phyloP scores from a whole-genome alignment of 2,329 filamentous ascomycete genomes.

The Stachybotrys echinatus region DNA sequence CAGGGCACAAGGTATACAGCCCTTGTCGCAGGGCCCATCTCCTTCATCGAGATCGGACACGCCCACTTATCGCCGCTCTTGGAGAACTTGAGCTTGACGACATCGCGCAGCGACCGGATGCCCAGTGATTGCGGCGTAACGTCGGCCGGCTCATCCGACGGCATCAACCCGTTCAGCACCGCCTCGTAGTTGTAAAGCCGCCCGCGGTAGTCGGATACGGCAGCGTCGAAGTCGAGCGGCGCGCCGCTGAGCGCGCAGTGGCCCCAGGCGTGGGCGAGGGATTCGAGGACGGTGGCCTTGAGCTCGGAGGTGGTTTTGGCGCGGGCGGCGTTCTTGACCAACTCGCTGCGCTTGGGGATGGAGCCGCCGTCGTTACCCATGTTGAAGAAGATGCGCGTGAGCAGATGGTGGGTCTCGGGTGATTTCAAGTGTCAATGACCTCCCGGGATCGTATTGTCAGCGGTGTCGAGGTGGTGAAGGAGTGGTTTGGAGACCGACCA shows the following conservation, averaged over 20 bases:
- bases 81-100: conserved; percentile 76
- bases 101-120: conserved; percentile 80
- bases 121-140: conserved; percentile 40
- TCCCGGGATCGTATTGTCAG: too few species aligned
- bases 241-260: conserved; percentile 82
- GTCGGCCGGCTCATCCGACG: conserved; percentile 53
- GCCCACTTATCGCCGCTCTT: conserved; percentile 56
- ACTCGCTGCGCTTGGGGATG: conserved; percentile 91
- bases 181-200: conserved; percentile 94
- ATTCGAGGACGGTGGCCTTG: conserved; percentile 82
- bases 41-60: conserved; percentile 84
- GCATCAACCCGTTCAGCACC: conserved; percentile 59
- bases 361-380: conserved; percentile 99
- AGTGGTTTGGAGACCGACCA: too few species aligned
- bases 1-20: conserved; percentile 90
- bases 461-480: too few species aligned
- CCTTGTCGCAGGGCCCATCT: conserved; percentile 72
- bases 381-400: too few species aligned
- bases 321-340: conserved; percentile 89
- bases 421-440: too few species aligned
- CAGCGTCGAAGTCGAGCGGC: conserved; percentile 60
- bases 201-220: conserved; percentile 80
- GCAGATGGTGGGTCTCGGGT: too few species aligned
- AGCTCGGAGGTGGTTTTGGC: conserved; percentile 77
- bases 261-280: conserved; percentile 79